phyloP scores from a whole-genome alignment of 768 basidiomycete genomes.

The Mrakia gelida region DNA sequence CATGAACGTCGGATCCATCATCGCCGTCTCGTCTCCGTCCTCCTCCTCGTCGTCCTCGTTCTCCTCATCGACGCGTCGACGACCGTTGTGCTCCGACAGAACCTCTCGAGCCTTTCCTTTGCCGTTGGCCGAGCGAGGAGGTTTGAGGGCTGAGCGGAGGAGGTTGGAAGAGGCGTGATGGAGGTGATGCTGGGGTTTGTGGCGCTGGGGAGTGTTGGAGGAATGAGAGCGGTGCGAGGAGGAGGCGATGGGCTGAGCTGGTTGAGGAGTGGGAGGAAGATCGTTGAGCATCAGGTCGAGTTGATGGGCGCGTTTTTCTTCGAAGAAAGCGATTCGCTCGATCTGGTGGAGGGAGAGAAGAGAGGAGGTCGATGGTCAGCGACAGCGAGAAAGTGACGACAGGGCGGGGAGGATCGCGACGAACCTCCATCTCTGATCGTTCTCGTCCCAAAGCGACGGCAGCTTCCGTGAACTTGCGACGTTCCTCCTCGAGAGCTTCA shows the following conservation, averaged over 20 bases:
- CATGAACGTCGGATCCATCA: background rate
- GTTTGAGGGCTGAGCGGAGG: conserved; percentile 9
- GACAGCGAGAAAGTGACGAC: background rate
- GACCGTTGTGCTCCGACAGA: background rate
- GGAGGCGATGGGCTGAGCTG: background rate
- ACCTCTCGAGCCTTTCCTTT: background rate
- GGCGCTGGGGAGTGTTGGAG: background rate
- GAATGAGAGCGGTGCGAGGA: background rate
- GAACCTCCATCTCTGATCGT: conserved; percentile 62
- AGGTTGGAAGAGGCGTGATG: background rate
- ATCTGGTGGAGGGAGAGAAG: conserved; percentile 47
- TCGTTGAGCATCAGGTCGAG: conserved; percentile 30
- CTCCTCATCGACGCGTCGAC: background rate
- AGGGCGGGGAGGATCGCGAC: background rate
- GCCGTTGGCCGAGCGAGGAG: background rate
- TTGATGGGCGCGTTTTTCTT: conserved; percentile 56
- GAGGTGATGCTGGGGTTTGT: background rate
- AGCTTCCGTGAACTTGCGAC: conserved; percentile 61
- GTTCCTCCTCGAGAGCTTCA: conserved; percentile 62
- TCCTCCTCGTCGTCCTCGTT: background rate
- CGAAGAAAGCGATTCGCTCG: conserved; percentile 58
- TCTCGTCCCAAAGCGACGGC: conserved; percentile 62
- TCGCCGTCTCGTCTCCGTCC: background rate
- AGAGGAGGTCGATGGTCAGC: background rate
- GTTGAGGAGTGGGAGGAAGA: conserved; percentile 34